Conservation (phyloP, 495 filamentous ascomycete species). For the Penicillium odoratum region DNA sequence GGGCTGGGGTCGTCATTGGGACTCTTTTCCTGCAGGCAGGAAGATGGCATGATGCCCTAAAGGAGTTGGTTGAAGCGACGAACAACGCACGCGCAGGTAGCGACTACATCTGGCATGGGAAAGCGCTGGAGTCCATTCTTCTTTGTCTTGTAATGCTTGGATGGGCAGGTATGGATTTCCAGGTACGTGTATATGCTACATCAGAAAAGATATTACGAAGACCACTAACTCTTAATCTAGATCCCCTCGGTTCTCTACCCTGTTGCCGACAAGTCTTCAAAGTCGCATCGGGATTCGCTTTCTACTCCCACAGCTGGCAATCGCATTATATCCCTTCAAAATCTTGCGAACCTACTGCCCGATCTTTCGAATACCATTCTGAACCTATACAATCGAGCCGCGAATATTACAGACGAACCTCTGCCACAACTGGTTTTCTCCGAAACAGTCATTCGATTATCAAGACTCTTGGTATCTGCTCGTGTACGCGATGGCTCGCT, state of each 20-base stretch:
- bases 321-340: constrained; percentile 58
- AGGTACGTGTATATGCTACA: constrained; percentile 49
- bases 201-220: background rate
- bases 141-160: constrained; percentile 80
- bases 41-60: constrained; percentile 84
- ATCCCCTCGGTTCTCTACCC: constrained; percentile 65
- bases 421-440: constrained; percentile 79
- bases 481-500: constrained; percentile 69
- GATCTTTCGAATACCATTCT: constrained; percentile 81
- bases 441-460: constrained; percentile 78
- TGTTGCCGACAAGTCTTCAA: constrained; percentile 53
- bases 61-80: constrained; percentile 79
- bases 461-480: constrained; percentile 68
- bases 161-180: constrained; percentile 84
- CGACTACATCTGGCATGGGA: constrained; percentile 96
- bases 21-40: constrained; percentile 86
- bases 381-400: constrained; percentile 74
- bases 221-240: constrained; percentile 30
- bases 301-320: constrained; percentile 42
- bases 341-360: constrained; percentile 62
- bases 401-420: constrained; percentile 74
- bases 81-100: constrained; percentile 74
- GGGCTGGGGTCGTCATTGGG: constrained; percentile 78
- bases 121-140: constrained; percentile 84
- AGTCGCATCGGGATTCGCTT: constrained; percentile 47